A percentile compares a stretch with the other conserved stretches of the same genome.
Evolutionary conservation across 805 yeast genomes (phyloP).

Genomic region (Candida tammaniensis): DNA sequence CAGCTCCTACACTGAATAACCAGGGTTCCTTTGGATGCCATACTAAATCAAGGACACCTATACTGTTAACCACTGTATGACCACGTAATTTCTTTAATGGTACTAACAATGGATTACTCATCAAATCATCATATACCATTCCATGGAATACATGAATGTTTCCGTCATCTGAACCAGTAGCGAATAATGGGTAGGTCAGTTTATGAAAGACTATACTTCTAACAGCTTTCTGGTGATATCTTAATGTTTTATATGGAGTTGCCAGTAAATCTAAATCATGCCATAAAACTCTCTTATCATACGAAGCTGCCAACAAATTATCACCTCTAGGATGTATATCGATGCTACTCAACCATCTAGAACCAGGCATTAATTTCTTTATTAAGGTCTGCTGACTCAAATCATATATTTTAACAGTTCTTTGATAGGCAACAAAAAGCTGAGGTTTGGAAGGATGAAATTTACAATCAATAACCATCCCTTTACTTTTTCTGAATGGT

Average conservation of each 20-base stretch:
- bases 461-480: conserved; percentile 91
- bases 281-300: conserved; percentile 94
- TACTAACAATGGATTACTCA: conserved; percentile 93
- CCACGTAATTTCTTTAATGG: conserved; percentile 94
- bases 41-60: conserved; percentile 82
- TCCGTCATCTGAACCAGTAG: conserved; percentile 96
- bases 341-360: conserved; percentile 86
- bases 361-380: conserved; percentile 90
- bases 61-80: conserved; percentile 71
- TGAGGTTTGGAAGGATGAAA: conserved; percentile 97
- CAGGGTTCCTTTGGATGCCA: conserved; percentile 99
- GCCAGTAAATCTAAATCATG: conserved; percentile 87
- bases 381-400: conserved; percentile 79
- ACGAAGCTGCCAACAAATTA: conserved; percentile 87
- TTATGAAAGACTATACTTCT: conserved; percentile 86
- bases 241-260: conserved; percentile 91
- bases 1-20: conserved; percentile 97
- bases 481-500: conserved; percentile 90
- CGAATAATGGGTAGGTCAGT: conserved; percentile 81
- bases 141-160: conserved; percentile 92
- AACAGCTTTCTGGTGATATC: conserved; percentile 95
- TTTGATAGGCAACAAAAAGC: conserved; percentile 88
- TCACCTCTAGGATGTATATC: conserved; percentile 97
- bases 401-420: conserved; percentile 88
- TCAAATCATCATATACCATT: conserved; percentile 89